These are phyloP conservation scores for Helianthus tuberosus DNA, from an alignment of 129 eudicot genomes.

Conservation along the genomic window DNA sequence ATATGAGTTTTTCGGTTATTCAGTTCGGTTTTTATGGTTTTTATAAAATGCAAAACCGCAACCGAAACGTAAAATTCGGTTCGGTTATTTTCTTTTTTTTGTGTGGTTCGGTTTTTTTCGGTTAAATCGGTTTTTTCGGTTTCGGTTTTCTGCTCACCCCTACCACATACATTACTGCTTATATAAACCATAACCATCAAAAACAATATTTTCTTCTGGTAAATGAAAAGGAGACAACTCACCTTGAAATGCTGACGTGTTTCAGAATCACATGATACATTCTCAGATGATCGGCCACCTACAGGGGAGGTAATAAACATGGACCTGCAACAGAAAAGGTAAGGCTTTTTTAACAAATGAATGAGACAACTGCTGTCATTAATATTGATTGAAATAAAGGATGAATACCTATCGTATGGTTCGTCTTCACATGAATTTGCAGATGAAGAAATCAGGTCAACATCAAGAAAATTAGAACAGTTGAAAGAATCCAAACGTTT, in stretches of 20 bases:
- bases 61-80: too few species aligned
- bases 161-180: too few species aligned
- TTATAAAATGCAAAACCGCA: too few species aligned
- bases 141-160: too few species aligned
- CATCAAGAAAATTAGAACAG: slow-evolving; percentile 76
- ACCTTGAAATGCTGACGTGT: slow-evolving; percentile 51
- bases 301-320: slow-evolving; percentile 48
- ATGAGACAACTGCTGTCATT: not conserved
- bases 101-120: too few species aligned
- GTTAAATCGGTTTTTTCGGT: too few species aligned
- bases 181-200: too few species aligned
- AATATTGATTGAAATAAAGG: not conserved
- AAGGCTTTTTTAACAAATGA: slow-evolving; percentile 10
- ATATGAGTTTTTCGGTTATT: too few species aligned
- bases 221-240: not conserved
- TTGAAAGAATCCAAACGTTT: slow-evolving; percentile 53
- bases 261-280: slow-evolving; percentile 43
- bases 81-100: too few species aligned
- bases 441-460: slow-evolving; percentile 83
- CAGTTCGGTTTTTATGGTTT: too few species aligned
- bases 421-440: slow-evolving; percentile 87
- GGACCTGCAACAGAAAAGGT: slow-evolving; percentile 49
- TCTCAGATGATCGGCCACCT: slow-evolving; percentile 56
- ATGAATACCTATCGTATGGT: slow-evolving; percentile 58
- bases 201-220: not conserved